phyloP scores from a whole-genome alignment of 2,329 filamentous ascomycete genomes.

The Paracamarosporium sp. region DNA sequence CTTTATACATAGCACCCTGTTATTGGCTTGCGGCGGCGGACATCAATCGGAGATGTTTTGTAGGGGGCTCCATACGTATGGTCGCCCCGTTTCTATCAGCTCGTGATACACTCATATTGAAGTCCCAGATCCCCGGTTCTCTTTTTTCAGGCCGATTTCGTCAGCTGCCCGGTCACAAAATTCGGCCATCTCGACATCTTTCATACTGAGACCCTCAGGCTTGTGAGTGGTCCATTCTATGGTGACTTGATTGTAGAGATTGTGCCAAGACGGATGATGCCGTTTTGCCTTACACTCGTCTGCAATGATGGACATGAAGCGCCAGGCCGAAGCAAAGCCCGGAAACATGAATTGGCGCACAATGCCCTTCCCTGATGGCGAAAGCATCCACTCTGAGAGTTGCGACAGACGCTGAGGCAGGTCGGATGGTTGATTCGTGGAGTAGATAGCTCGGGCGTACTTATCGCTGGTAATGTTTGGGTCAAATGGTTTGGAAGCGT shows the following conservation, averaged over 20 bases:
- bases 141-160: conserved; percentile 31
- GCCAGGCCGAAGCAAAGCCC: conserved; percentile 39
- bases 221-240: conserved; percentile 46
- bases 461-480: conserved; percentile 5
- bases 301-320: conserved; percentile 41
- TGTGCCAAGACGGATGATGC: conserved; percentile 44
- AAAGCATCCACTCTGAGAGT: conserved; percentile 35
- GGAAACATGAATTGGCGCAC: conserved; percentile 36
- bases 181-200: conserved; percentile 46
- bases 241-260: conserved; percentile 40
- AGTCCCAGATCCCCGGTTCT: neutral
- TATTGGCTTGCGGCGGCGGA: neutral
- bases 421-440: conserved; percentile 33
- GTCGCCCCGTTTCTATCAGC: neutral
- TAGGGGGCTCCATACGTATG: neutral
- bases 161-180: conserved; percentile 39
- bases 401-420: conserved; percentile 30
- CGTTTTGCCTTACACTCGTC: conserved; percentile 40
- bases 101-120: neutral
- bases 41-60: no score
- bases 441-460: conserved; percentile 29
- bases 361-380: conserved; percentile 31
- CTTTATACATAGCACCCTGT: neutral
- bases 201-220: conserved; percentile 42
- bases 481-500: neutral